Evolutionary conservation across 805 yeast species (phyloP), one percentile per base, ranked within the genome.

Genomic region (Priceomyces haplophilus): DNA sequence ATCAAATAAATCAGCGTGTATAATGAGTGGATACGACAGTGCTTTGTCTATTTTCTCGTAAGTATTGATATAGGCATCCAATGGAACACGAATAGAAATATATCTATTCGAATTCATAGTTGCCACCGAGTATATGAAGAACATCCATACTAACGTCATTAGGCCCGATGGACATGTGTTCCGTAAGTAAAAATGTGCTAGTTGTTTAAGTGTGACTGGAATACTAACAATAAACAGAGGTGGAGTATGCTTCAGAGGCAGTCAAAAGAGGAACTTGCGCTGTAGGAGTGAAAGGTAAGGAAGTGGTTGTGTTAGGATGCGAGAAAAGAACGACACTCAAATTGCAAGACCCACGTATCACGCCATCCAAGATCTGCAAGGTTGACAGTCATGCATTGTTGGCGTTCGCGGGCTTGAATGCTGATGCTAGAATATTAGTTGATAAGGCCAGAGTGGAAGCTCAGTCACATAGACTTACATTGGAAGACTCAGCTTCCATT

Each of bases 101-200:
- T 4, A 16, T 21, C n/a, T 11, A 12, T 4, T 15, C 27, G n/a
- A 12, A 34, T 37, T 42, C 18, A 23, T 15, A 29, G 37, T 48
- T 41, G 51, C 50, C 47, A 49, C 50, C 53, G 41, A 15, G n/a
- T 20, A 34, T 20, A 13, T 15, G 34, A 37, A 21, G 24, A 21
- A 21, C 24, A 24, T 25, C 13, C 3, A 34, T 54, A 58, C 67
- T 62, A 59, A 73, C 78, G 58, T 46, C 18, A 37, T n/a, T 53
- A 85, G 93, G 66, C 99, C 99, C 52, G 99, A 91, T 71, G 99
- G 99, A 47, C 97, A 91, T 64, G 96, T 91, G 62, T 91, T 91
- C 75, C 99, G 83, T 79, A 76, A 47, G 83, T 76, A 35, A 13
- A 3, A 21, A 21, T 16, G 12, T 10, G 29, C 13, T 12, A 23